Evolutionary conservation across 2,329 filamentous ascomycete species (phyloP), one percentile per base, ranked within the genome.

Genomic region (Cercospora zeina): DNA sequence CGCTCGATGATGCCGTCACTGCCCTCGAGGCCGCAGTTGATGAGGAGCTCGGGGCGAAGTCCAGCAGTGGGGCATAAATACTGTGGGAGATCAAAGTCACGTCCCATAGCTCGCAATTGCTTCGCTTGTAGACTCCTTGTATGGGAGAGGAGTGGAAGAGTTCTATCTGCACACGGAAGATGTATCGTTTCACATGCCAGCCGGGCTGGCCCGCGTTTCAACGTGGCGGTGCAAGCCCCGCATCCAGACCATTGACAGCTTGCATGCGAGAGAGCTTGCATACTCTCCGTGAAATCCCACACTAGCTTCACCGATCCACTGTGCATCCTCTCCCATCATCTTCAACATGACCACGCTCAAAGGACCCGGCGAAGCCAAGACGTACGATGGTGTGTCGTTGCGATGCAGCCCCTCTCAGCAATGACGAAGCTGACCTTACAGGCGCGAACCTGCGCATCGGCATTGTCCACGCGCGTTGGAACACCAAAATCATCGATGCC

Each of bases 391-490:
- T 84, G 73, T 68, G 77, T 69, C 62, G 59, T 50, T 56, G 27
- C 61, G 36, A 47, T 13, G 47, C 16, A 39, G 34, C 54, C 51
- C 47, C 49, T 39, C 34, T 31, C n/a, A 27, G 47, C 33, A 30
- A 39, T 58, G 21, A 36, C 59, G 57, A 14, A 16, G 53, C 42
- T 60, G 45, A 24, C 14, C 31, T 53, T 34, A 53, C 67, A 82
- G 80, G 80, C 68, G 79, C 78, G 9, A 82, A 81, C 72, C 85
- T 99, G 67, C 91, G 95, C 74, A 88, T 99, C 75, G 93, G 90
- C 74, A 97, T 99, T 74, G 85, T 99, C 62, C 95, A 97, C 80
- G 93, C 93, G 62, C 88, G 95, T 72, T 99, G 95, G 95, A 99
- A 99, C 81, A 83, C 83, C 68, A 84, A 83, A 68, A 91, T 99